Base-by-base conservation (phyloP, 768 basidiomycete species). In the Tulasnella sp. region DNA sequence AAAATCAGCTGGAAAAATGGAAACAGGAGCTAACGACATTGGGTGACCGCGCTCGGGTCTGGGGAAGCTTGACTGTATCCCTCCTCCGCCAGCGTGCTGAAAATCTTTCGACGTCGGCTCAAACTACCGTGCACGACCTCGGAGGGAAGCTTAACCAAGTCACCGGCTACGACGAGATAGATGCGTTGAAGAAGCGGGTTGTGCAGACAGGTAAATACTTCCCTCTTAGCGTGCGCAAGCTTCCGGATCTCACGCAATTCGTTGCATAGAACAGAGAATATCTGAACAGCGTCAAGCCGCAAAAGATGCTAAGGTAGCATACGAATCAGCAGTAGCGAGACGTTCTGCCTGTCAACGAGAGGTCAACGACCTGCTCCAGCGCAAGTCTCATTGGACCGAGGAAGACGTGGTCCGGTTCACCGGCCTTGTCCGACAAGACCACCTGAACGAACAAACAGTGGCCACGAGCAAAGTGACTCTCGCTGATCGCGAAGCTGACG, bases 311-410 rank as follows among this genome's bases (percentile, higher is more conserved):
- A 99, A 99, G 85, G 82, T 83, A 9, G 88, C 89, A 5, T 91
- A 96, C 82, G 93, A 94, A 77, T 84, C 87, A 77, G 93, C 96
- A 0, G 93, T 96, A n/a, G 83, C 88, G 15, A 87, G 90, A 81
- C 92, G 96, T 6, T 91, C 94, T 11, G 87, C 90, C 67, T 94
- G 94, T 5, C 97, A 99, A 83, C 90, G 93, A n/a, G 93, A 97
- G 83, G 94, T 98, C 74, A 99, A 98, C 84, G 93, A 96, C 83
- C 89, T 99, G 3, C 86, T 99, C 20, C 93, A 95, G 83, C 94
- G 98, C 79, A 99, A 99, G 86, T 92, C 92, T 0, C 86, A 84
- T n/a, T 99, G 98, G 98, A 90, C 87, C n/a, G 94, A 95, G 81
- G 82, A 86, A 78, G 98, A 99, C 83, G 94, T 99, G 67, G 84